These are phyloP conservation scores for Microbotryomycetes sp. DNA, from an alignment of 1,284 basidiomycete genomes.

Conservation along the genomic window DNA sequence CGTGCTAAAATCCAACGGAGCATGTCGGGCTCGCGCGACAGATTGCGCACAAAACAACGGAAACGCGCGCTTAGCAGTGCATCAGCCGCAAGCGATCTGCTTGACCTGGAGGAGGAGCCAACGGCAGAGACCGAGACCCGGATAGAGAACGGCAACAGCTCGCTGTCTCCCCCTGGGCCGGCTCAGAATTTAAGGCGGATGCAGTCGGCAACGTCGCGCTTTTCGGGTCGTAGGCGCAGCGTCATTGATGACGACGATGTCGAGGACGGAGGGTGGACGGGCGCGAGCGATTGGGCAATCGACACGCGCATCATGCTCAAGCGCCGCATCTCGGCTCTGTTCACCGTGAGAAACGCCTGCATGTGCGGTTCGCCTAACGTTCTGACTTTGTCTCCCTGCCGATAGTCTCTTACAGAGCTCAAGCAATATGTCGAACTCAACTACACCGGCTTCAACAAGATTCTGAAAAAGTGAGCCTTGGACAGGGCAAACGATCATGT, in stretches of 20 bases:
- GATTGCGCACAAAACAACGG: background rate
- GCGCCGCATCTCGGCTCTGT: constrained; percentile 79
- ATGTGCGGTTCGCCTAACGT: too few relatives aligned
- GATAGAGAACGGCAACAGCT: background rate
- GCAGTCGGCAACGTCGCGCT: background rate
- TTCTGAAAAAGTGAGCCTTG: constrained; percentile 97
- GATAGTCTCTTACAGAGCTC: constrained; percentile 59
- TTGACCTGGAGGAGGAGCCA: constrained; percentile 16
- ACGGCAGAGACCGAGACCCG: background rate
- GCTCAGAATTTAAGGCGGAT: background rate
- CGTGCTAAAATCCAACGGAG: constrained; percentile 29
- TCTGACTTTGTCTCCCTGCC: constrained; percentile 16
- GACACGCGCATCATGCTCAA: constrained; percentile 87
- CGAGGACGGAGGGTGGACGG: constrained; percentile 58
- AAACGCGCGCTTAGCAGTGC: background rate
- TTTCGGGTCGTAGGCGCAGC: background rate
- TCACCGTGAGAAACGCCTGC: constrained; percentile 48
- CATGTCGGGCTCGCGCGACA: background rate
- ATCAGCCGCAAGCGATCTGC: constrained; percentile 20
- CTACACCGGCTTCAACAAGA: constrained; percentile 86
- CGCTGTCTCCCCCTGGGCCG: background rate
- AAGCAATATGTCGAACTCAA: constrained; percentile 92
- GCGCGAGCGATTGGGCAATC: constrained; percentile 67
- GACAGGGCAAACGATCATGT: too few relatives aligned
- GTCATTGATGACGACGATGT: constrained; percentile 20